A percentile compares a stretch with the other conserved stretches of the same genome.
Evolutionary conservation across 2,329 filamentous ascomycete species (phyloP).

Genomic region (Colletotrichum destructivum): DNA sequence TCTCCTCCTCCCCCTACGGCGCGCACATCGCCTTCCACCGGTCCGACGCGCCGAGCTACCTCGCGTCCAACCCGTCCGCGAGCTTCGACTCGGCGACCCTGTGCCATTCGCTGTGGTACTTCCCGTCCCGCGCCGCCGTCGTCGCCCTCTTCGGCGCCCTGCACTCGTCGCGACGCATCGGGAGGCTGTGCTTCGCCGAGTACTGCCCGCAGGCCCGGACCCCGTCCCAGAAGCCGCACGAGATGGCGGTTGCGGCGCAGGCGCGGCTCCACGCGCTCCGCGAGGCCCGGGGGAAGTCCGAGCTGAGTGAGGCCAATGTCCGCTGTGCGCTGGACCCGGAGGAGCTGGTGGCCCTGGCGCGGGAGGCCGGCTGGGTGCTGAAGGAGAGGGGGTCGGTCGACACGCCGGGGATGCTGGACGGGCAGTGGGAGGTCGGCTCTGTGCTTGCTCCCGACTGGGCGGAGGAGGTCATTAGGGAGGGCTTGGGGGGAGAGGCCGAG

Average conservation of each 20-base stretch:
- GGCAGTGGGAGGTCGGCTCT: conserved; percentile 35
- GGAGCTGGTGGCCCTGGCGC: conserved; percentile 27
- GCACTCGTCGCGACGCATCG: background rate
- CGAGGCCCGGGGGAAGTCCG: conserved; percentile 8
- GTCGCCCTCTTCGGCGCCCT: conserved; percentile 22
- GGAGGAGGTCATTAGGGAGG: conserved; percentile 17
- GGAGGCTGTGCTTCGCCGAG: conserved; percentile 34
- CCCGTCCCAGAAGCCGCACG: conserved; percentile 30
- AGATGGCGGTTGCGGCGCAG: conserved; percentile 35
- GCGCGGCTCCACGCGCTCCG: conserved; percentile 18
- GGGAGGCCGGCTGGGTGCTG: conserved; percentile 28
- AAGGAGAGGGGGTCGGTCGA: conserved; percentile 22
- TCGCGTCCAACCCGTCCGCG: conserved; percentile 11
- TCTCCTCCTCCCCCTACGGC: conserved; percentile 20
- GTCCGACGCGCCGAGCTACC: conserved; percentile 24
- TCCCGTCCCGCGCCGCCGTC: conserved; percentile 18
- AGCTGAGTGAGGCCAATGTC: conserved; percentile 22
- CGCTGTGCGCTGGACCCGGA: conserved; percentile 33
- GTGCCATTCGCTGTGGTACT: conserved; percentile 41
- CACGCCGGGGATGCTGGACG: conserved; percentile 37
- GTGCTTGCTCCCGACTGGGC: conserved; percentile 31
- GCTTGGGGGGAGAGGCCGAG: conserved; percentile 13
- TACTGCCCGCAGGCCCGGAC: conserved; percentile 14
- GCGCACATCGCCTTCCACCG: conserved; percentile 19
- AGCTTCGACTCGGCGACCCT: conserved; percentile 26